Evolutionary conservation across 495 filamentous ascomycete genomes (phyloP).

Genomic region (Penicillium lividum): DNA sequence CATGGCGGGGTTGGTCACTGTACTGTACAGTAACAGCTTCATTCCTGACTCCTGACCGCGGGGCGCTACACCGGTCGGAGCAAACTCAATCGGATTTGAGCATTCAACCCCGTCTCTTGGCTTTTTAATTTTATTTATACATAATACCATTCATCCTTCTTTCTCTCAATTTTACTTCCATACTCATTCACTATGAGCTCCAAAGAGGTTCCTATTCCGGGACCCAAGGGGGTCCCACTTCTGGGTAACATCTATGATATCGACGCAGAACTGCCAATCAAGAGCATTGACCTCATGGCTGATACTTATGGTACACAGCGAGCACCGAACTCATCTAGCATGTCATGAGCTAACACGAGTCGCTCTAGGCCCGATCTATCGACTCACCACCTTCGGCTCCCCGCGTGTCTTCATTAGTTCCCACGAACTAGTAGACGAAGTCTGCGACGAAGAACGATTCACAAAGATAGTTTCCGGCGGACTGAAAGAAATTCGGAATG

Average conservation of each 20-base stretch:
- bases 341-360: neutral
- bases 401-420: constrained; percentile 42
- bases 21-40: neutral
- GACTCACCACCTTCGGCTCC: constrained; percentile 30
- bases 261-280: constrained; percentile 52
- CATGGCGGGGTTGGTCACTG: neutral
- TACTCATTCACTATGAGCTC: constrained; percentile 18
- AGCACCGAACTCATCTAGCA: neutral
- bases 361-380: constrained; percentile 57
- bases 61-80: neutral
- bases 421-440: constrained; percentile 61
- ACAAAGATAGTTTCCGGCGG: constrained; percentile 51
- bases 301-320: constrained; percentile 58
- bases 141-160: too few species aligned
- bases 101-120: neutral
- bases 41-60: neutral
- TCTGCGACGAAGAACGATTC: constrained; percentile 70
- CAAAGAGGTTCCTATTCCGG: constrained; percentile 51
- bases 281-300: constrained; percentile 55
- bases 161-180: neutral
- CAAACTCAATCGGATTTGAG: neutral
- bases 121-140: neutral
- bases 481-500: constrained; percentile 58
- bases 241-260: constrained; percentile 67
- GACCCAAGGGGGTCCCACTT: constrained; percentile 62